Evolutionary conservation across 495 filamentous ascomycete species (phyloP).

Genomic region (Xylaria castorea): DNA sequence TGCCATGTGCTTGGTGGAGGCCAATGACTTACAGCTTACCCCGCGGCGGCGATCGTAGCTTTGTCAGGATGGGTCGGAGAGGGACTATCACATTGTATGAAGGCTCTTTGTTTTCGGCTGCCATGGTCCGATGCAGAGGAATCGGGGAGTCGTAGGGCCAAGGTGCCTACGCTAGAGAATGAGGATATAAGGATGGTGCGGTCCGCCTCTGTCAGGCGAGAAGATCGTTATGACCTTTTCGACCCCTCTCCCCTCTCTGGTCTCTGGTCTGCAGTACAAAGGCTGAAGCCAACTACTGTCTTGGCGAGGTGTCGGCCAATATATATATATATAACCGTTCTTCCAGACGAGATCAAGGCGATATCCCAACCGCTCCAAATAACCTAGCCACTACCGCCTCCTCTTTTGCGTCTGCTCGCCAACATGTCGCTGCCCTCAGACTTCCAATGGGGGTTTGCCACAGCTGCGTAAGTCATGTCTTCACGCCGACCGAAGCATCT

Average conservation of each 20-base stretch:
- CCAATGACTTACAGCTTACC: slow-evolving; percentile 37
- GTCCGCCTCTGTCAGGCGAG: slow-evolving; percentile 16
- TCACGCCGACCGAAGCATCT: background rate
- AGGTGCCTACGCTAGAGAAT: slow-evolving; percentile 21
- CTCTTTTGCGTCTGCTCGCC: slow-evolving; percentile 22
- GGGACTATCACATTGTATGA: slow-evolving; percentile 18
- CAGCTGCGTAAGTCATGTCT: slow-evolving; percentile 64
- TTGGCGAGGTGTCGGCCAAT: slow-evolving; percentile 31
- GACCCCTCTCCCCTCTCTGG: background rate
- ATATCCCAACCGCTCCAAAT: slow-evolving; percentile 29
- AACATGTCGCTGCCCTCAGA: slow-evolving; percentile 69
- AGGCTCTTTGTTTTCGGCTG: slow-evolving; percentile 52
- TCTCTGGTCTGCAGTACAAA: slow-evolving; percentile 15
- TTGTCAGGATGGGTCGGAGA: slow-evolving; percentile 34
- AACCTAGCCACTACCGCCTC: slow-evolving; percentile 30
- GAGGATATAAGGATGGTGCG: slow-evolving; percentile 9
- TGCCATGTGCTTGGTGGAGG: slow-evolving; percentile 31
- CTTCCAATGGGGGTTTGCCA: slow-evolving; percentile 85
- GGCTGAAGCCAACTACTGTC: slow-evolving; percentile 27
- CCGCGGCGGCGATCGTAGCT: slow-evolving; percentile 44
- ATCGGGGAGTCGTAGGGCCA: slow-evolving; percentile 39
- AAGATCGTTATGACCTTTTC: slow-evolving; percentile 21
- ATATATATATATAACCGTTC: slow-evolving; percentile 39
- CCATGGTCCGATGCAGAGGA: slow-evolving; percentile 57
- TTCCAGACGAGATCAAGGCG: slow-evolving; percentile 35